Evolutionary conservation across 805 yeast species (phyloP).

Genomic region (Saccharomyces eubayanus): DNA sequence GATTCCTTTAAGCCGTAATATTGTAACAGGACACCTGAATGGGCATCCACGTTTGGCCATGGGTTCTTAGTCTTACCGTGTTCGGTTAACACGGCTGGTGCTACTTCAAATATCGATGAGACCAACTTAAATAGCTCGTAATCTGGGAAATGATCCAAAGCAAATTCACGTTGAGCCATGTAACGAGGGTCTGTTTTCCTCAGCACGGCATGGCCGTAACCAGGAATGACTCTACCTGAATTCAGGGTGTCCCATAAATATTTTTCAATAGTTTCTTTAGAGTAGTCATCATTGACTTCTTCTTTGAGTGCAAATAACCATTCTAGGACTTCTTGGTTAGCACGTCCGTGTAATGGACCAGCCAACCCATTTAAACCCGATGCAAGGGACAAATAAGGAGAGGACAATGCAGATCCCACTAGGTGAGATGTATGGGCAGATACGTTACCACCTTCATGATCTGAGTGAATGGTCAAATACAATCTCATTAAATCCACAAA

Average conservation of each 20-base stretch:
- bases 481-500: conserved; percentile 74
- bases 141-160: conserved; percentile 66
- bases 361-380: conserved; percentile 83
- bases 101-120: conserved; percentile 69
- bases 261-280: conserved; percentile 61
- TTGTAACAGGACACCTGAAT: conserved; percentile 77
- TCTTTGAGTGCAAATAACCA: conserved; percentile 64
- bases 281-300: conserved; percentile 53
- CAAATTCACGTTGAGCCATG: conserved; percentile 79
- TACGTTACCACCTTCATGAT: conserved; percentile 87
- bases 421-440: conserved; percentile 81
- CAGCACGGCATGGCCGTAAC: conserved; percentile 82
- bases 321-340: conserved; percentile 80
- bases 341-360: conserved; percentile 84
- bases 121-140: conserved; percentile 73
- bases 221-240: conserved; percentile 80
- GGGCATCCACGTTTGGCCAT: conserved; percentile 88
- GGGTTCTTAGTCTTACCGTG: conserved; percentile 91
- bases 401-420: conserved; percentile 75
- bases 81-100: conserved; percentile 70
- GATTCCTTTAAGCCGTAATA: conserved; percentile 79
- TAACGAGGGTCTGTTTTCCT: conserved; percentile 87
- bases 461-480: conserved; percentile 74
- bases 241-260: conserved; percentile 73
- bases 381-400: conserved; percentile 69